Percentiles rank a stretch among this genome's conserved stretches.
Evolutionary conservation across 352 stramenopile genomes (phyloP).

Genomic region (Pythium oligandrum): DNA sequence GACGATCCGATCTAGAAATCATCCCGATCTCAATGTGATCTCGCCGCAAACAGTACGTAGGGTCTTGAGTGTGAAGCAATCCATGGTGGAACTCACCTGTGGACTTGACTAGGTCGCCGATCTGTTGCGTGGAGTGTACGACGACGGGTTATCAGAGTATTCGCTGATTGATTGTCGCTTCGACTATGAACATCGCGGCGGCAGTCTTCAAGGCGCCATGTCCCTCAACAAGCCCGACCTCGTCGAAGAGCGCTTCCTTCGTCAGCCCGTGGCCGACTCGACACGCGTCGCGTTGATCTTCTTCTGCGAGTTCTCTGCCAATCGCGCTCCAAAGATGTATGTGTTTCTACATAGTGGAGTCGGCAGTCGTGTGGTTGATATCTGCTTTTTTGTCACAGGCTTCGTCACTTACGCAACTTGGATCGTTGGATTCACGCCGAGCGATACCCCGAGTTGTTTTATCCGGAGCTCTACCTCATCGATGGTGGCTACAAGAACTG

Average conservation of each 20-base stretch:
- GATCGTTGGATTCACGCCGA: constrained; percentile 56
- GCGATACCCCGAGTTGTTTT: constrained; percentile 54
- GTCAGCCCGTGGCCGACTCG: constrained; percentile 13
- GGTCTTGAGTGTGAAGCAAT: neutral
- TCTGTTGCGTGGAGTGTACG: constrained; percentile 34
- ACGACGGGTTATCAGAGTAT: constrained; percentile 21
- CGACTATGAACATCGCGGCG: constrained; percentile 42
- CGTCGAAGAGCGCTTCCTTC: constrained; percentile 43
- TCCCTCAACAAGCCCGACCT: constrained; percentile 36
- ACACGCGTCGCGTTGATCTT: constrained; percentile 49
- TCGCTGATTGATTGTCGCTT: constrained; percentile 59
- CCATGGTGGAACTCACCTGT: neutral
- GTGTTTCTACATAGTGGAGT: neutral
- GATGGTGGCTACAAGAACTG: constrained; percentile 72
- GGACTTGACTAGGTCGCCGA: constrained; percentile 15
- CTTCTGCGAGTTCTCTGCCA: constrained; percentile 69
- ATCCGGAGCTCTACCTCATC: constrained; percentile 67
- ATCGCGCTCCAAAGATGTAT: constrained; percentile 62
- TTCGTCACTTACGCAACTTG: constrained; percentile 54
- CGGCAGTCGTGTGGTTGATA: neutral
- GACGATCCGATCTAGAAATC: constrained; percentile 40
- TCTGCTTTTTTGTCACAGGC: constrained; percentile 12
- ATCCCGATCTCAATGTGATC: constrained; percentile 63
- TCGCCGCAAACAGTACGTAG: constrained; percentile 32
- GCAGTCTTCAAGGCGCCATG: constrained; percentile 29